Base-by-base conservation (phyloP, 495 filamentous ascomycete genomes). In the Letharia columbiana region DNA sequence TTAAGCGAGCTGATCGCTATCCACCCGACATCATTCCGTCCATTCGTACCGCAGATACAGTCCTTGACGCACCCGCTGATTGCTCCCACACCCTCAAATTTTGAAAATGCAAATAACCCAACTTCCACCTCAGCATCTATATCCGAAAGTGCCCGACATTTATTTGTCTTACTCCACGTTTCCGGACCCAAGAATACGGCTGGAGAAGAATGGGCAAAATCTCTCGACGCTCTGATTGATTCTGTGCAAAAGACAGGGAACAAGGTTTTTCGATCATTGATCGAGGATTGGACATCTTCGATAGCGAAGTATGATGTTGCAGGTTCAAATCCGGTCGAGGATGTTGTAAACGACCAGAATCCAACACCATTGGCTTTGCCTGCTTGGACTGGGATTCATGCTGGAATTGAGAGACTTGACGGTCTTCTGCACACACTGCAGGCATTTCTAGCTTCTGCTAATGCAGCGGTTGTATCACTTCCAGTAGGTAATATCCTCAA, bases 1-100 rank as follows among this genome's bases (percentile, higher is more conserved):
- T 84, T 95, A 65, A 76, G 80, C 41, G 83, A 85, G 64, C 77
- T 96, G 59, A 77, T 95, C n/a, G 84, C 84, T 31, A 81, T 86
- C 60, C 90, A 92, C 71, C 86, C 91, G 6, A 91, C 89, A 17
- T 87, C 88, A 44, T 86, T 92, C 74, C 86, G 91, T 23, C 87
- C 91, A 1, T 91, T 87, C 73, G 77, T 82, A 15, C 71, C 81
- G 28, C 89, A 91, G 68, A 82, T 95, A 31, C 84, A 83, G 64
- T 71, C 80, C 23, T 74, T 88, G 15, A 75, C 90, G 33, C 77
- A 79, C 42, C 75, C 75, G 3, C 84, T 82, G 62, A 70, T 89
- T 47, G 85, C 84, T 8, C 83, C 83, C 15, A 89, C 84, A 17
- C 75, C 78, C 10, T 76, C 75, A 23, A 44, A 31, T 18, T 12